Conservation (phyloP, 495 filamentous ascomycete genomes). For the Penicilliopsis zonata region DNA sequence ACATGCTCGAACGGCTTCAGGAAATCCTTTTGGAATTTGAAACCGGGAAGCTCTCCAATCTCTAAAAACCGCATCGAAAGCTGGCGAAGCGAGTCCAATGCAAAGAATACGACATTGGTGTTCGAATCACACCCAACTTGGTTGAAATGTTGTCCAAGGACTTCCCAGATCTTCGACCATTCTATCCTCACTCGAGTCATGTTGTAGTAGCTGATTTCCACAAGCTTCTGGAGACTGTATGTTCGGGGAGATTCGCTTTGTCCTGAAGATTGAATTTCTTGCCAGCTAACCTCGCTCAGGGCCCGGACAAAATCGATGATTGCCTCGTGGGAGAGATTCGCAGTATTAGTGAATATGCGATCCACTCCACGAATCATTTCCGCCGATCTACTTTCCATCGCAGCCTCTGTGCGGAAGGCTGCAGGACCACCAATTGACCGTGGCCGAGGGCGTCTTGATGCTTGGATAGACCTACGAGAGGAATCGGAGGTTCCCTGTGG, state of each 20-base stretch:
- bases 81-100: constrained; percentile 86
- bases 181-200: constrained; percentile 97
- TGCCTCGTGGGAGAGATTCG: constrained; percentile 82
- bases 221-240: constrained; percentile 93
- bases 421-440: constrained; percentile 51
- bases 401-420: constrained; percentile 73
- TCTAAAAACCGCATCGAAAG: constrained; percentile 98
- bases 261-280: constrained; percentile 94
- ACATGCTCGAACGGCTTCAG: constrained; percentile 97
- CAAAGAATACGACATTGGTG: constrained; percentile 92
- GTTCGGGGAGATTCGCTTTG: constrained; percentile 90
- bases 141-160: constrained; percentile 95
- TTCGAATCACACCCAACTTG: constrained; percentile 93
- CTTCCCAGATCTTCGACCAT: constrained; percentile 94
- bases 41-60: constrained; percentile 91
- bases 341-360: constrained; percentile 90
- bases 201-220: constrained; percentile 98
- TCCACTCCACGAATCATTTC: constrained; percentile 90
- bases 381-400: constrained; percentile 79
- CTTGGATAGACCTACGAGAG: constrained; percentile 58
- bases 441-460: constrained; percentile 48
- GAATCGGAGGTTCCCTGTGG: constrained; percentile 31
- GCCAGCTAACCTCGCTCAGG: constrained; percentile 93
- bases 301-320: constrained; percentile 97
- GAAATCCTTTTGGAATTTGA: constrained; percentile 99